Conservation (phyloP, 2,329 filamentous ascomycete species). For the Rhynchosporium graminicola region DNA sequence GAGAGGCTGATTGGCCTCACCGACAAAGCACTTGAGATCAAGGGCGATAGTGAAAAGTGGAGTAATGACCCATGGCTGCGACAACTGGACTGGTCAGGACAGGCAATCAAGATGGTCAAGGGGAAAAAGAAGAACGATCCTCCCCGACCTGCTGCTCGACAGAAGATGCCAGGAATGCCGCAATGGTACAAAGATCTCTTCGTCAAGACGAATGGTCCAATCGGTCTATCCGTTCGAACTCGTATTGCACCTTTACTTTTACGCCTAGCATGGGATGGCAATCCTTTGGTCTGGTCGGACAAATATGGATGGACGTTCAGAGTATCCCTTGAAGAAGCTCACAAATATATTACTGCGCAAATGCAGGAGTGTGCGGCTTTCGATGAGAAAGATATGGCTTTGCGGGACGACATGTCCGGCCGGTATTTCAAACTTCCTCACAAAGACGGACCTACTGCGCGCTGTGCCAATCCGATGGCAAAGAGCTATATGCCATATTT, state of each 20-base stretch:
- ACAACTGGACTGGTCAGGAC: conserved; percentile 94
- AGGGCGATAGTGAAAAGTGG: conserved; percentile 68
- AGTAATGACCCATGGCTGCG: conserved; percentile 83
- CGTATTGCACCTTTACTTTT: conserved; percentile 84
- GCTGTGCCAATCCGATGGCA: conserved; percentile 84
- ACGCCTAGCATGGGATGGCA: conserved; percentile 82
- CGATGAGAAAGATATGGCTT: conserved; percentile 65
- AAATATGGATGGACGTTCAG: conserved; percentile 91
- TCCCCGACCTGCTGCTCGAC: conserved; percentile 73
- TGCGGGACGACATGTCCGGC: conserved; percentile 67
- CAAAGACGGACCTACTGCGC: conserved; percentile 84
- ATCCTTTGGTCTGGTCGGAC: conserved; percentile 91
- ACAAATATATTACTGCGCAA: conserved; percentile 69
- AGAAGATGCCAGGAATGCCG: conserved; percentile 94
- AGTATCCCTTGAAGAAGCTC: conserved; percentile 62
- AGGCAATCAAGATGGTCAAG: conserved; percentile 89
- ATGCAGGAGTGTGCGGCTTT: conserved; percentile 75
- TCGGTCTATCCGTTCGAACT: conserved; percentile 81
- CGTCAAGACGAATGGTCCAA: conserved; percentile 63
- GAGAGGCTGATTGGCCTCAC: conserved; percentile 72
- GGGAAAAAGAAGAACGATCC: conserved; percentile 84
- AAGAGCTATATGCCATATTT: conserved; percentile 92
- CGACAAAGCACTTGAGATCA: conserved; percentile 74
- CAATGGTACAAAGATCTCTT: conserved; percentile 96
- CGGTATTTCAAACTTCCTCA: conserved; percentile 93